A percentile compares a stretch with the other conserved stretches of the same genome.
Evolutionary conservation across 1,284 basidiomycete species (phyloP).

Genomic region (Earliella scabrosa): DNA sequence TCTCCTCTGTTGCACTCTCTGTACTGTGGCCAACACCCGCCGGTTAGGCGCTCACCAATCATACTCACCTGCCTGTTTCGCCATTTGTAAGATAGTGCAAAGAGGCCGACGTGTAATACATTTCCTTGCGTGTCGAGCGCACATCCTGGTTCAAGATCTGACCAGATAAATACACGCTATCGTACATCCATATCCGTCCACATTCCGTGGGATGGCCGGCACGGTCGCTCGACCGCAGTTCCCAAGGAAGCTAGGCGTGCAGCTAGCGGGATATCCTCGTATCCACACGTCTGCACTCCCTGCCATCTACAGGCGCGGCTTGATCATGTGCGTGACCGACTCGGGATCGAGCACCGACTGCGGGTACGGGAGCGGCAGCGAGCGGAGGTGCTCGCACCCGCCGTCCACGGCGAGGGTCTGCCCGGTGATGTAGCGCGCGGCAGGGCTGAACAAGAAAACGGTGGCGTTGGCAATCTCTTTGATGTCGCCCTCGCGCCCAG

Average conservation of each 20-base stretch:
- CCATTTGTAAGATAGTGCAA: not conserved
- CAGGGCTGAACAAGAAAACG: slow-evolving; percentile 89
- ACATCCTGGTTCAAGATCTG: slow-evolving; percentile 6
- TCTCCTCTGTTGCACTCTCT: not conserved
- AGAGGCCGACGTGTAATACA: slow-evolving; percentile 8
- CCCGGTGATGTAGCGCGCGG: slow-evolving; percentile 83
- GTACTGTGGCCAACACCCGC: not conserved
- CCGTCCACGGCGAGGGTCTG: slow-evolving; percentile 74
- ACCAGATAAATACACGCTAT: not conserved
- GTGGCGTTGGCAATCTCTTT: slow-evolving; percentile 83
- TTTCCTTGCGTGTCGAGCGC: slow-evolving; percentile 7
- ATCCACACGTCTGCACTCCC: not conserved
- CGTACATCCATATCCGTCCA: slow-evolving; percentile 16
- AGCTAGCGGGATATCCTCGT: slow-evolving; percentile 9
- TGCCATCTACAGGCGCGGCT: slow-evolving; percentile 39
- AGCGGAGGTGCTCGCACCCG: slow-evolving; percentile 59
- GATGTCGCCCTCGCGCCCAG: slow-evolving; percentile 67
- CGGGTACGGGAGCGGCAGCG: slow-evolving; percentile 64
- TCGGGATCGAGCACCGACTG: slow-evolving; percentile 65
- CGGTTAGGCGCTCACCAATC: slow-evolving; percentile 14
- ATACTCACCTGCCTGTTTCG: slow-evolving; percentile 18
- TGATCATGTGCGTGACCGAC: slow-evolving; percentile 43
- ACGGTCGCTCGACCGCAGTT: not conserved
- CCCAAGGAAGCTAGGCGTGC: not conserved
- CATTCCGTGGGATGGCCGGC: slow-evolving; percentile 10